Evolutionary conservation across 208 protist genomes (phyloP), one percentile per base, ranked within the genome.

Genomic region (Leishmania braziliensis): DNA sequence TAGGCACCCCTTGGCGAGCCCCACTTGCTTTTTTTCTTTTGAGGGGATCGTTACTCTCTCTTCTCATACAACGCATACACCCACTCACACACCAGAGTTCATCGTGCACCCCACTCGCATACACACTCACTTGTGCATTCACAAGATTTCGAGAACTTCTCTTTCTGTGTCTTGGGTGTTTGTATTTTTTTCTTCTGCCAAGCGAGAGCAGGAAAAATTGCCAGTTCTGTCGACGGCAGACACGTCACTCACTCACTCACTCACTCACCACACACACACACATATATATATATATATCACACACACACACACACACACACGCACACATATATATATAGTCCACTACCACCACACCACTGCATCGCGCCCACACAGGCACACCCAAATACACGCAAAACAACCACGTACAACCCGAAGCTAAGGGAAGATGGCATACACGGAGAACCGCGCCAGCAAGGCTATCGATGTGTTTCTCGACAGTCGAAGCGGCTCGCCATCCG

Each of bases 381-480:
- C 65, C 16, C 65, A 50, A 12, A 36, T 14, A 53, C 18, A 73
- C 43, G 43, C 39, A 51, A 73, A 20, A 75, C n/a, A 80, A 12
- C 48, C 4, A 62, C 62, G 60, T 53, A 74, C 48, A 80, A 33
- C 46, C 46, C 23, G 10, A 65, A 81, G 39, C 14, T 6, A 48
- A 43, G 54, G 16, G 58, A 36, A 48, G 5, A 77, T 77, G 43
- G 62, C 81, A 12, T 62, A 77, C 46, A 82, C 78, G 68, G 77
- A 82, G 72, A 86, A 79, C 48, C 74, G 72, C 33, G 82, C 78
- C 12, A 86, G 72, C 78, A 86, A 80, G 54, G 82, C 82, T 6
- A 76, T 83, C 12, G 78, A 86, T 65, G 83, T 73, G 50, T 83
- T 86, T 70, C 78, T 86, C 51, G 82, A 83, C 63, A 74, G 69